A percentile compares a stretch with the other conserved stretches of the same genome.
Evolutionary conservation across 2,329 filamentous ascomycete species (phyloP).

Genomic region (Ophiostoma ips): DNA sequence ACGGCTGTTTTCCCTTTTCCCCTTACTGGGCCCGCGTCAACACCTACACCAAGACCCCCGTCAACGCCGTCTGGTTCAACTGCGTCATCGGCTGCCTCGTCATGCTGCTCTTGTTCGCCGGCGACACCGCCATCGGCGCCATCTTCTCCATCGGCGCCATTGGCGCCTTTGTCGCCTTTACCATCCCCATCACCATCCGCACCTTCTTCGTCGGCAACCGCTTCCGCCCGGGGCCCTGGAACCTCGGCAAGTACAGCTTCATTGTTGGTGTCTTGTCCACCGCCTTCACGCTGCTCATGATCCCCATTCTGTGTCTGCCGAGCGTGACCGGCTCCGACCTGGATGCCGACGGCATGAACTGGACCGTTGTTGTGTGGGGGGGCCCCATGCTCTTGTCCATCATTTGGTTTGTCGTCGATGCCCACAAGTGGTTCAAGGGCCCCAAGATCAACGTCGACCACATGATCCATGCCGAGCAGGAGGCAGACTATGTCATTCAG

Average conservation of each 20-base stretch:
- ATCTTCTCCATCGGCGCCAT: constrained; percentile 59
- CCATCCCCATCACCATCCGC: constrained; percentile 43
- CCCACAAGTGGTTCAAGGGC: constrained; percentile 55
- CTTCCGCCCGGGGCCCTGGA: constrained; percentile 56
- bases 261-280: constrained; percentile 43
- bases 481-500: constrained; percentile 9
- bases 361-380: constrained; percentile 53
- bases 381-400: constrained; percentile 44
- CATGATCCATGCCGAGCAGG: constrained; percentile 11
- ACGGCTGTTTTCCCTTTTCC: constrained; percentile 53
- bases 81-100: constrained; percentile 42
- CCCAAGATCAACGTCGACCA: constrained; percentile 51
- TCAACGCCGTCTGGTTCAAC: constrained; percentile 59
- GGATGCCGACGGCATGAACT: constrained; percentile 44
- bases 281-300: constrained; percentile 49
- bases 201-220: constrained; percentile 45
- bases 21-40: constrained; percentile 47
- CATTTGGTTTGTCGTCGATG: constrained; percentile 50
- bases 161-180: constrained; percentile 49
- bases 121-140: constrained; percentile 47
- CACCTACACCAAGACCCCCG: constrained; percentile 45
- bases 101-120: constrained; percentile 51
- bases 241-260: constrained; percentile 45
- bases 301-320: constrained; percentile 55
- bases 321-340: constrained; percentile 40